Base-by-base conservation (phyloP, 2,329 filamentous ascomycete species). In the Alternaria ventricosa region DNA sequence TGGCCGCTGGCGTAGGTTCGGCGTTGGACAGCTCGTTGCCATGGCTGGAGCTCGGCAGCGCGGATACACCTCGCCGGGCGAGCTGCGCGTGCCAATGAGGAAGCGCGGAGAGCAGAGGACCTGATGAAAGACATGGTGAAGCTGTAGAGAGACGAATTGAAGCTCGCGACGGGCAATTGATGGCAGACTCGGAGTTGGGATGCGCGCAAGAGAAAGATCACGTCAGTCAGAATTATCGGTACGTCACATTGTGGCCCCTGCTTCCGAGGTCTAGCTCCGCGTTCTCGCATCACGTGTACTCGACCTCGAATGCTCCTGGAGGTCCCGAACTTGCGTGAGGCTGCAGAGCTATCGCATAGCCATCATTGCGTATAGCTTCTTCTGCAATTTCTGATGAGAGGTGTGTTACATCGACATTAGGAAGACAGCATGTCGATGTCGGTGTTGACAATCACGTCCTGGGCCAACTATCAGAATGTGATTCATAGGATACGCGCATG, bases 71-170 rank as follows among this genome's bases (percentile, higher is more conserved):
- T 69, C 49, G 76, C 71, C 18, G 79, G 73, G 61, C 80, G 79
- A 51, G 75, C 75, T 57, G 75, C 73, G 60, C 77, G 76, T 51
- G 75, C 72, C 53, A 79, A 65, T 55, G 79, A 73, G 41, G 79
- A 77, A 27, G 77, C 74, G 62, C 81, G 79, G 47, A 81, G 73
- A 56, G 77, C 69, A 23, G 77, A 70, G 47, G 76, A 73, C 67
- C 81, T 74, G 58, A 77, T 58, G 44, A 82, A 76, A 71, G 79
- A 76, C 81, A 82, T 82, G 58, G 55, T 78, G 75, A 72, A 79
- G 77, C 74, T 79, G 74, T 54, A 57, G 65, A 44, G 60, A 65
- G 63, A 45, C 45, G 73, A 80, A 79, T 80, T 79, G 78, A 69
- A 72, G 69, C 68, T 70, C 69, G 60, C 61, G 63, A 71, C 66